phyloP scores from a whole-genome alignment of 192 early-diverging fungal genomes.

The Coemansia sp. region DNA sequence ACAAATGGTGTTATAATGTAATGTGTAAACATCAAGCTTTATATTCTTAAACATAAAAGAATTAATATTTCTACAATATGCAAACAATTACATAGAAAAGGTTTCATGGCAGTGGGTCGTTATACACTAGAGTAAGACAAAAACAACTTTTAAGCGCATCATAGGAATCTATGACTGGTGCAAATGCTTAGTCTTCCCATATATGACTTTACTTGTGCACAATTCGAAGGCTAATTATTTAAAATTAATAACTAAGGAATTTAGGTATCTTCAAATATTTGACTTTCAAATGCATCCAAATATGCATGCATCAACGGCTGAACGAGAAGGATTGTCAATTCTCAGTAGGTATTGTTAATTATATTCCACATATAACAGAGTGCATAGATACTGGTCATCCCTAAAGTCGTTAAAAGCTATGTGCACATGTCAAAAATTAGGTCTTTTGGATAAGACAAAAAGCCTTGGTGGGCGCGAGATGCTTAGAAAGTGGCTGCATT shows the following conservation, averaged over 20 bases:
- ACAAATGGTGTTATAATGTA: background rate
- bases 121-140: conserved; percentile 31
- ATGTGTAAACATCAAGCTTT: no score
- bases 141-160: background rate
- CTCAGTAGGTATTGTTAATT: conserved; percentile 59
- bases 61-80: no score
- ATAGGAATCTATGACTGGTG: background rate
- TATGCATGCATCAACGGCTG: conserved; percentile 64
- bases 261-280: conserved; percentile 80
- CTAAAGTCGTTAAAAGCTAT: background rate
- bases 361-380: no score
- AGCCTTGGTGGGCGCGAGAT: conserved; percentile 32
- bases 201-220: no score
- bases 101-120: conserved; percentile 23
- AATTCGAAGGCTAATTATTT: background rate
- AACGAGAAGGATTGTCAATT: conserved; percentile 71
- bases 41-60: no score
- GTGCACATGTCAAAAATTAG: conserved; percentile 12
- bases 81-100: conserved; percentile 14
- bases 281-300: conserved; percentile 77
- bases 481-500: conserved; percentile 33
- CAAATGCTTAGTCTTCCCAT: background rate
- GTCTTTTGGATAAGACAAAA: conserved; percentile 35
- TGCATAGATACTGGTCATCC: no score
- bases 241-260: background rate